These are phyloP conservation scores for Geoglossum glabrum DNA, from an alignment of 495 filamentous ascomycete species.

Conservation along the genomic window DNA sequence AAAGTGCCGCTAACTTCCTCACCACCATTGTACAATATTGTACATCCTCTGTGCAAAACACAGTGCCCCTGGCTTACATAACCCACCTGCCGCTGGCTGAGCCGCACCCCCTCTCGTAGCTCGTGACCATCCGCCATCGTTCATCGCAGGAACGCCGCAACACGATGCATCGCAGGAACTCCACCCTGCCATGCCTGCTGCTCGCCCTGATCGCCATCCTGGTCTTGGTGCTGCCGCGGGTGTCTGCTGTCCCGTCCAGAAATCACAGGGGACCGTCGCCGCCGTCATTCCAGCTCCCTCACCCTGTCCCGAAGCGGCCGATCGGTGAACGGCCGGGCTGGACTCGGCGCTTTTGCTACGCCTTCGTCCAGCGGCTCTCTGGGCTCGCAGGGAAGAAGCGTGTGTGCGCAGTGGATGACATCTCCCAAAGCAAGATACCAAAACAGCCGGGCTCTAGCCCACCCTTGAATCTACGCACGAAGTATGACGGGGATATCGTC, in stretches of 20 bases:
- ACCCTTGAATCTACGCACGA: conserved; percentile 32
- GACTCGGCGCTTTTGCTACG: background rate
- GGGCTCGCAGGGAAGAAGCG: background rate
- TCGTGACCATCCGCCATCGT: too few relatives aligned
- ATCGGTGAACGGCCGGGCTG: background rate
- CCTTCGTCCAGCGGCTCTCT: background rate
- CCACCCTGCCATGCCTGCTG: background rate
- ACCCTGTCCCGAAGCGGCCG: background rate
- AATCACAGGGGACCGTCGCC: background rate
- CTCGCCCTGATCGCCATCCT: background rate
- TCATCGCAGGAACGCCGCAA: background rate
- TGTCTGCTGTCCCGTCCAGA: background rate
- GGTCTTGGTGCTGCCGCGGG: background rate
- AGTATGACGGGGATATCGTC: conserved; percentile 68
- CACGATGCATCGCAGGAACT: background rate
- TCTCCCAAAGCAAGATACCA: background rate
- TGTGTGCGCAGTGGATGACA: background rate
- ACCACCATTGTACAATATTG: too few relatives aligned
- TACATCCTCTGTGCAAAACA: too few relatives aligned
- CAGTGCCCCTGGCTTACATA: too few relatives aligned
- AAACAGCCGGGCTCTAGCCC: conserved; percentile 4
- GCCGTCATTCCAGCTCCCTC: background rate
- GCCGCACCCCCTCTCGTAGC: too few relatives aligned
- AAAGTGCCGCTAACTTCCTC: too few relatives aligned
- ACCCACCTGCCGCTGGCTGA: too few relatives aligned